Base-by-base conservation (phyloP, 2,329 filamentous ascomycete species). In the Epichloe festucae region DNA sequence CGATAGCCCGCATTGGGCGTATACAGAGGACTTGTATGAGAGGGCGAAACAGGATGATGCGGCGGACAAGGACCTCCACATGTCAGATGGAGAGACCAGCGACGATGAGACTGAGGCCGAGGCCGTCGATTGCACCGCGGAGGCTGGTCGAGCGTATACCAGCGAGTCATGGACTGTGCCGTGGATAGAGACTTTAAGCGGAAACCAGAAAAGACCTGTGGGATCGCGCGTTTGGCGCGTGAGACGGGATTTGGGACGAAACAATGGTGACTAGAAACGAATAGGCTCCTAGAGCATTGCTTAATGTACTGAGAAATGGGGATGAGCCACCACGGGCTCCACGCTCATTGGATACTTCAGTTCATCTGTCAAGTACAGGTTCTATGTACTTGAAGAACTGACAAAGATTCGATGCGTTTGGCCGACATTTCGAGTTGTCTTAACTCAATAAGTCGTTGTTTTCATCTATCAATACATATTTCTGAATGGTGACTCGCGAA, bases 1-100 rank as follows among this genome's bases (percentile, higher is more conserved):
- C 51, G 85, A 88, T 59, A 68, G 77, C 2, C 82, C 84, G 0
- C 79, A 73, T 3, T 88, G 84, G 83, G 81, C 82, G 1, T 86
- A 85, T 55, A 78, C 78, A 0, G 84, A 87, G 60, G 78, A 83
- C 38, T 57, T 82, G 15, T 75, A 80, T 56, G 58, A 64, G 35
- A 63, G 62, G 56, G 63, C 66, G 14, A 61, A 53, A 1, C 52
- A 56, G 38, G 61, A 65, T 6, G 67, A 70, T 7, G 60, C 57
- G 10, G 59, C 55, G 10, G 60, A 59, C 42, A 56, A 54, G 23
- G 58, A 61, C 35, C 51, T 64, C 34, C 66, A 70, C 36, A 55
- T 63, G 1, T 63, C 60, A 23, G 65, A 66, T 4, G 68, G 67
- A 17, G 67, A 66, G 3, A 65, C 63, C 0, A 66, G 62, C 15